phyloP scores from a whole-genome alignment of 441 rosid species.

The Kokia cookei region DNA sequence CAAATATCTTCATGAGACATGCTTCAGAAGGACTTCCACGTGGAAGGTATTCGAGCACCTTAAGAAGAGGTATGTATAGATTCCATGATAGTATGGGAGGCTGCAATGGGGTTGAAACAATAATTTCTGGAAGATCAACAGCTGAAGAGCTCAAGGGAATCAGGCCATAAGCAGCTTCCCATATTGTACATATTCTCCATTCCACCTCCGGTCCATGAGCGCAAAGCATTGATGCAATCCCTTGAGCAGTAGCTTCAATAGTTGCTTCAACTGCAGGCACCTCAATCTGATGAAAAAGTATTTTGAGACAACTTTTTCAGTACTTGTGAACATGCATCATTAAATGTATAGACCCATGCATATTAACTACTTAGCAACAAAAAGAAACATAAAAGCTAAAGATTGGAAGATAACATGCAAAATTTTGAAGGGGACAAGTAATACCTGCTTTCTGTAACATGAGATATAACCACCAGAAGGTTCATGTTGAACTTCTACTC shows the following conservation, averaged over 20 bases:
- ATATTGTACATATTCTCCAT: conserved; percentile 98
- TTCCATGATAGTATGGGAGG: conserved; percentile 96
- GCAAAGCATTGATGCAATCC: conserved; percentile 99
- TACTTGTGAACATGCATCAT: not conserved
- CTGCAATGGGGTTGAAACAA: conserved; percentile 92
- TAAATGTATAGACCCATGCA: not conserved
- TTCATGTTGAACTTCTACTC: conserved; percentile 77
- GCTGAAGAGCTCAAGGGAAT: conserved; percentile 94
- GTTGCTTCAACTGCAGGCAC: conserved; percentile 96
- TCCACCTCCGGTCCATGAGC: conserved; percentile 99
- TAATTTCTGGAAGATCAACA: conserved; percentile 97
- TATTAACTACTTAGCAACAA: not conserved
- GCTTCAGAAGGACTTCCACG: conserved; percentile 99
- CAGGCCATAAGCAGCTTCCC: conserved; percentile 99
- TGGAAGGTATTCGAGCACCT: conserved; percentile 98
- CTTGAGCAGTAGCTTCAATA: conserved; percentile 99
- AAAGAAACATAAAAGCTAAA: conserved; percentile 5
- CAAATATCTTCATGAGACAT: conserved; percentile 95
- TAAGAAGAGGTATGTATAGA: conserved; percentile 91
- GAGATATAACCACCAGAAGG: conserved; percentile 71
- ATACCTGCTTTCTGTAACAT: conserved; percentile 83
- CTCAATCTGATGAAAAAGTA: conserved; percentile 59
- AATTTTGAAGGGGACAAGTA: not conserved
- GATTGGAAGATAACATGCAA: conserved; percentile 1
- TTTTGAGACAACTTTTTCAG: conserved; percentile 15